Percentiles rank a stretch among this genome's conserved stretches.
Evolutionary conservation across 2,329 filamentous ascomycete genomes (phyloP).

Genomic region (Neopestalotiopsis sp.): DNA sequence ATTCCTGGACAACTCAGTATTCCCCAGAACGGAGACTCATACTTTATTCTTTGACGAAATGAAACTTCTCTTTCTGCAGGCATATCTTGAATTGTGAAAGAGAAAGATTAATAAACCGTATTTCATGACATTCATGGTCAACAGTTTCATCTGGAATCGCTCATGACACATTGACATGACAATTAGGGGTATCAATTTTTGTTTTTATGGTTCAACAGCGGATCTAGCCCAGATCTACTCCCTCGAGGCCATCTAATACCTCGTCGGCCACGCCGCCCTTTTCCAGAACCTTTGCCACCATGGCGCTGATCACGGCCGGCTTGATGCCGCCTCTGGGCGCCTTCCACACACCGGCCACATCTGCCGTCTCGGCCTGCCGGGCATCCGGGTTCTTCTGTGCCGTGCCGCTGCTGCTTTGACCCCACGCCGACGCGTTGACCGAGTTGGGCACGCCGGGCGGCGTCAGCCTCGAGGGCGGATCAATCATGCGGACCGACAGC

Average conservation of each 20-base stretch:
- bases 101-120: neutral
- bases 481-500: slow-evolving; percentile 73
- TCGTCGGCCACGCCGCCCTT: slow-evolving; percentile 84
- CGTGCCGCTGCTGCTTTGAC: slow-evolving; percentile 37
- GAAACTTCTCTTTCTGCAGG: neutral
- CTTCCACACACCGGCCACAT: slow-evolving; percentile 80
- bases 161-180: neutral
- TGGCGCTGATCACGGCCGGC: slow-evolving; percentile 71
- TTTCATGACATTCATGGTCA: neutral
- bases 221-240: slow-evolving; percentile 63
- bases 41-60: neutral
- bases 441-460: slow-evolving; percentile 72
- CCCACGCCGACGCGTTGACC: slow-evolving; percentile 60
- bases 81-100: neutral
- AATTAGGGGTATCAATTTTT: slow-evolving; percentile 2
- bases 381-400: slow-evolving; percentile 46
- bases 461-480: slow-evolving; percentile 75
- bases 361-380: slow-evolving; percentile 55
- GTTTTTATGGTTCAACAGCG: neutral
- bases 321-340: slow-evolving; percentile 84
- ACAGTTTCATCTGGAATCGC: neutral
- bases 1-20: too few relatives aligned
- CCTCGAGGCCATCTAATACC: slow-evolving; percentile 80
- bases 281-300: slow-evolving; percentile 78
- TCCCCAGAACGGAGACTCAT: neutral